A percentile compares a stretch with the other conserved stretches of the same genome.
phyloP scores from a whole-genome alignment of 805 yeast species.

The Cyberlindnera petersonii region DNA sequence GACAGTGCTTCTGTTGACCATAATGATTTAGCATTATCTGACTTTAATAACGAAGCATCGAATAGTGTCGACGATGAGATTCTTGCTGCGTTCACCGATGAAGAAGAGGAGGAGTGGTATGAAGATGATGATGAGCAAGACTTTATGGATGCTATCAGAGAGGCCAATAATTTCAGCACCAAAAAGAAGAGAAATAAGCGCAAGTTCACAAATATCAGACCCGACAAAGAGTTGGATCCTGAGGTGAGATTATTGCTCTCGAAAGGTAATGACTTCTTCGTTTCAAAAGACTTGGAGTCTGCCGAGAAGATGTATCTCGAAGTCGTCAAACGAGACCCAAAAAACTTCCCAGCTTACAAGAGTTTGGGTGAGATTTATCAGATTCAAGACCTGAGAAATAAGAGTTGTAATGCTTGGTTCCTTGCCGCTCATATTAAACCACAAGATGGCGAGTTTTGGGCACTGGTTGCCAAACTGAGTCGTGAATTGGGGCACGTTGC shows the following conservation, averaged over 20 bases:
- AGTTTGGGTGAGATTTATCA: constrained; percentile 82
- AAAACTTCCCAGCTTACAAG: constrained; percentile 79
- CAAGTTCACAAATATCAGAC: constrained; percentile 30
- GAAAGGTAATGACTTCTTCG: constrained; percentile 79
- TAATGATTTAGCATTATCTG: constrained; percentile 2
- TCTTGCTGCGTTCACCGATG: constrained; percentile 35
- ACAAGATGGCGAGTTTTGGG: constrained; percentile 76
- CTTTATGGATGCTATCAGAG: constrained; percentile 61
- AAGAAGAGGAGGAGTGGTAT: constrained; percentile 32
- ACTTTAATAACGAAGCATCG: constrained; percentile 10
- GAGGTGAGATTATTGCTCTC: constrained; percentile 66
- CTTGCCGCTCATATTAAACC: constrained; percentile 76
- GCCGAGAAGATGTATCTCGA: constrained; percentile 61
- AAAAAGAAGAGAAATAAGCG: constrained; percentile 36
- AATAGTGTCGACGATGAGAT: constrained; percentile 28
- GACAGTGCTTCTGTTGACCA: constrained; percentile 11
- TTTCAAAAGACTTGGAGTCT: constrained; percentile 50
- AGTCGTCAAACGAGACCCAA: constrained; percentile 74
- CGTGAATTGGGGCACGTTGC: constrained; percentile 61
- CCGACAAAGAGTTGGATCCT: constrained; percentile 53
- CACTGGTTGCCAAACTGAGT: constrained; percentile 65
- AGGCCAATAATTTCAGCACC: constrained; percentile 59
- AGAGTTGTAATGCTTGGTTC: constrained; percentile 78
- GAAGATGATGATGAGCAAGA: constrained; percentile 40
- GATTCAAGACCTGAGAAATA: constrained; percentile 59